Base-by-base conservation (phyloP, 768 basidiomycete genomes). In the Calocera viscosa region DNA sequence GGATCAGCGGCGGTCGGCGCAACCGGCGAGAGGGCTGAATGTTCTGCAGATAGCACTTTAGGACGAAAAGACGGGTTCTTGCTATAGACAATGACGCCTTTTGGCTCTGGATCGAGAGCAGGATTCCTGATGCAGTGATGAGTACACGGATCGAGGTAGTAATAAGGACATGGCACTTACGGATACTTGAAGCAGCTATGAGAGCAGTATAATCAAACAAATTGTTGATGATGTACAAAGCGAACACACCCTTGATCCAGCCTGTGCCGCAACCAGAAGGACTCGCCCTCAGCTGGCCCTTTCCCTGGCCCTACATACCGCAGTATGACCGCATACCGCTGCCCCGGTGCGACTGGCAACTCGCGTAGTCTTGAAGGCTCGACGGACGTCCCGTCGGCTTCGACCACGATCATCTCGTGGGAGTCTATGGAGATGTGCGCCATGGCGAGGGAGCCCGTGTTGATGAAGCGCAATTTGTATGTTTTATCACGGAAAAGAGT, bases 391-490 rank as follows among this genome's bases (percentile, higher is more conserved):
- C 68, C 70, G 40, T 69, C 70, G 12, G 68, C 70, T 32, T 67
- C 67, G 49, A 69, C 40, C 1, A 69, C 65, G 11, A 39, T 34
- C 12, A 71, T n/a, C 1, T 30, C 24, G 40, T 71, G 70, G 14
- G 64, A 65, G 28, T 67, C 70, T 17, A 71, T 16, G 14, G 68
- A 66, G 35, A 69, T 41, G 32, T 66, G 43, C 30, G 68, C 32
- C 39, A 67, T 64, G 11, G 64, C 69, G 2, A 70, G 65, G 11
- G 60, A 70, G 65, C 69, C 69, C 11, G 66, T 69, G 63, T 70
- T 70, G 39, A 70, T 66, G 30, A 69, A 34, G 14, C 68, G 63
- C 26, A 70, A 39, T 22, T 65, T 53, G 32, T 66, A 39, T 1
- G 19, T 60, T 24, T 19, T 67, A 22, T 66, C 12, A 8, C 34